Evolutionary conservation across 2,329 filamentous ascomycete genomes (phyloP), one percentile per base, ranked within the genome.

Genomic region (Aspergillus hiratsukae): DNA sequence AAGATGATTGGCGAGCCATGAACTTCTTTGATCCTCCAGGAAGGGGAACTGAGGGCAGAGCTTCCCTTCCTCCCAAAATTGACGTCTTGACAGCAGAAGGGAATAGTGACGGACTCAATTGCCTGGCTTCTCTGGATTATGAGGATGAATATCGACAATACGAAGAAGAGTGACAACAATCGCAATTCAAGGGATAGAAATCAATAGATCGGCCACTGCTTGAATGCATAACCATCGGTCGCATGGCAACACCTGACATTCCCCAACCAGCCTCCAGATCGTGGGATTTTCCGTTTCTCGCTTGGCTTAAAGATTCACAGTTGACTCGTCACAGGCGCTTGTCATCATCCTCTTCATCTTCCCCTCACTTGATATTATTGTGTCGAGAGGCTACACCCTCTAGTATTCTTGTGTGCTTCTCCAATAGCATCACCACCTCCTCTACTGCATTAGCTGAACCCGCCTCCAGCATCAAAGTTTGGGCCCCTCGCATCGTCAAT

Each of bases 321-420:
- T 61, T 53, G 61, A 64, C 59, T 64, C 54, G 58, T 64, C 61
- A 64, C 59, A 62, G 49, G 53, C 52, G 25, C 53, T 53, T 37
- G 31, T 37, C 41, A 51, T 55, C 56, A 49, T 48, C 29, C 43
- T 58, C 51, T 23, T 57, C 56, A 48, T 29, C 55, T 53, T 62
- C 58, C 45, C 60, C 57, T 62, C 61, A 56, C 56, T n/a, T 37
- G 31, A 37, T 37, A 23, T 23, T 37, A 17, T n/a, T 5, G 31
- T 6, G 31, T 14, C 14, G 17, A 37, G 2, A 37, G 14, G 31
- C 14, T 37, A 14, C 14, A 17, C 17, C 17, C 31, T 59, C 49
- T n/a, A n/a, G 37, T 49, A 35, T 35, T 28, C 21, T 43, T 51
- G 9, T 25, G 35, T 48, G 31, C 49, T 52, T 49, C 29, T 45